Evolutionary conservation across 148 eudicot species (phyloP).

Genomic region (Chenopodium album): DNA sequence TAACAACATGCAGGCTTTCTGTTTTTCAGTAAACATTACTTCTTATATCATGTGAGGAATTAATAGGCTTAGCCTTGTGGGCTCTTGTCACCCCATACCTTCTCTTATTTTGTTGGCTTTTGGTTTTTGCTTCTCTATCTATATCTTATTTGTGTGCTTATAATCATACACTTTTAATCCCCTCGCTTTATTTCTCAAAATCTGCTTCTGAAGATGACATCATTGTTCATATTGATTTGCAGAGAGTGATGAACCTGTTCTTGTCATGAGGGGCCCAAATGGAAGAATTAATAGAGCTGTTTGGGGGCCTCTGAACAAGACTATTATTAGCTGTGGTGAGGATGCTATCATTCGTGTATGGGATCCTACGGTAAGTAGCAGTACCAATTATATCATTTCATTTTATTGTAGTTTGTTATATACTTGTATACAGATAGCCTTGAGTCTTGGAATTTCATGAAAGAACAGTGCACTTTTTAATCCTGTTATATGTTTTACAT

Average conservation of each 20-base stretch:
- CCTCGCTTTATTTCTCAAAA: neutral
- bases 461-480: neutral
- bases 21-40: neutral
- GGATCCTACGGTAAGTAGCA: slow-evolving; percentile 75
- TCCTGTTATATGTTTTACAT: neutral
- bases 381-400: neutral
- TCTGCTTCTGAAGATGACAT: neutral
- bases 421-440: too few species aligned
- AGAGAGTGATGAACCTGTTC: slow-evolving; percentile 72
- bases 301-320: slow-evolving; percentile 92
- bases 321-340: slow-evolving; percentile 90
- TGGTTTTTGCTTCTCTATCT: too few species aligned
- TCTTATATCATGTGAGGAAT: neutral
- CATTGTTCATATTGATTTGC: slow-evolving; percentile 23
- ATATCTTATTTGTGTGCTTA: neutral
- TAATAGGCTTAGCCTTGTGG: too few species aligned
- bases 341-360: slow-evolving; percentile 83
- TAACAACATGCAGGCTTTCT: neutral
- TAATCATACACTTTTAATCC: neutral
- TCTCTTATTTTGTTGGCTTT: too few species aligned
- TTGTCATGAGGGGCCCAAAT: slow-evolving; percentile 68
- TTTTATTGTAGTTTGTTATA: neutral
- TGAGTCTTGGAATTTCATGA: neutral
- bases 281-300: slow-evolving; percentile 96
- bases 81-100: too few species aligned